These are phyloP conservation scores for Globisporangium sylvaticum DNA, from an alignment of 352 stramenopile genomes.

Conservation along the genomic window DNA sequence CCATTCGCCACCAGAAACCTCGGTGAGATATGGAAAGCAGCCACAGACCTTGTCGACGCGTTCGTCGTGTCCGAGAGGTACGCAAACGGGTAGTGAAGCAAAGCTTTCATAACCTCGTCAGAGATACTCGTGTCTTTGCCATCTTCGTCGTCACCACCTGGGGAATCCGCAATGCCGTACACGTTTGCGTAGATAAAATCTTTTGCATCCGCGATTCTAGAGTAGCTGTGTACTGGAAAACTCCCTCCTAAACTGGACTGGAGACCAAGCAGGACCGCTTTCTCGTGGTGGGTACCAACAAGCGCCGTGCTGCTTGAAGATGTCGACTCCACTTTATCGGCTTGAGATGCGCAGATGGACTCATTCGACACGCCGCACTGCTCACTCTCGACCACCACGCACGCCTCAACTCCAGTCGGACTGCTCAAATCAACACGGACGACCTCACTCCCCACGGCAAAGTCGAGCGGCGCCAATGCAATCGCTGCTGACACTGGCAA, in stretches of 20 bases:
- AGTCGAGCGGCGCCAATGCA: neutral
- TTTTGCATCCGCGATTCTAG: neutral
- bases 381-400: neutral
- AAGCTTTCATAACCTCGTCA: neutral
- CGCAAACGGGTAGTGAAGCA: conserved; percentile 3
- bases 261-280: neutral
- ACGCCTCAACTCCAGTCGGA: neutral
- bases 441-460: neutral
- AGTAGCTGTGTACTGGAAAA: neutral
- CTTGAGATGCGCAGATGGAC: neutral
- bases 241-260: neutral
- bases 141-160: too few species aligned
- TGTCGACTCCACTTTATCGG: neutral
- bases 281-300: neutral
- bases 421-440: neutral
- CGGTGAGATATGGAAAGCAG: neutral
- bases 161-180: neutral
- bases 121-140: neutral
- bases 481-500: neutral
- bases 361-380: neutral
- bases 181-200: conserved; percentile 5
- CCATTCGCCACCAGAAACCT: neutral
- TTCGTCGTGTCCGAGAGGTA: neutral
- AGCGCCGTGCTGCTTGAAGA: neutral
- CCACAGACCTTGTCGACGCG: neutral